phyloP scores from a whole-genome alignment of 2,329 filamentous ascomycete species.

The Aspergillus sojae region DNA sequence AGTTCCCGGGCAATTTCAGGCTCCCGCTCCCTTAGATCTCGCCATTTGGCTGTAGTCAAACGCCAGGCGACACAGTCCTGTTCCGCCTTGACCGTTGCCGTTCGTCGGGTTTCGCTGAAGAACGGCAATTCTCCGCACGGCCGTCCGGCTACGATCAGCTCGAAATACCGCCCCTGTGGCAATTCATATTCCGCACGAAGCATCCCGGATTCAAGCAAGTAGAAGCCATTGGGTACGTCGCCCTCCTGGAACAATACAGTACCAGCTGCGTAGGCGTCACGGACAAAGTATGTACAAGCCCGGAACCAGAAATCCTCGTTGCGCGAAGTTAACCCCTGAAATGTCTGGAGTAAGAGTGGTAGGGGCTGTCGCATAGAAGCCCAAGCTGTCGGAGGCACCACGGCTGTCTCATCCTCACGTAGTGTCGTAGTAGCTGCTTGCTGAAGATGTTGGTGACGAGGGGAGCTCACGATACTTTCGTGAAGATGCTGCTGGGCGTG shows the following conservation, averaged over 20 bases:
- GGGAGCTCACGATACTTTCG: slow-evolving; percentile 70
- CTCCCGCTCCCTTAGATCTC: slow-evolving; percentile 69
- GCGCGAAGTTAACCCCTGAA: slow-evolving; percentile 79
- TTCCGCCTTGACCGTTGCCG: slow-evolving; percentile 83
- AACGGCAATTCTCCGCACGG: slow-evolving; percentile 96
- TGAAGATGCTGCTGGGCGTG: slow-evolving; percentile 26
- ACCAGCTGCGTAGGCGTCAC: slow-evolving; percentile 68
- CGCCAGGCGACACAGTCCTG: slow-evolving; percentile 81
- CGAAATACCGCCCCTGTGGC: slow-evolving; percentile 84
- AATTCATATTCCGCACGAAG: slow-evolving; percentile 87
- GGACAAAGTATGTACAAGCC: slow-evolving; percentile 72
- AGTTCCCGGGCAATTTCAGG: slow-evolving; percentile 81
- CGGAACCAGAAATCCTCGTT: slow-evolving; percentile 97
- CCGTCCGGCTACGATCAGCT: slow-evolving; percentile 90
- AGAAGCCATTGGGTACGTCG: slow-evolving; percentile 79
- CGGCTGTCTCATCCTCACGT: slow-evolving; percentile 61
- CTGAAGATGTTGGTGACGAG: slow-evolving; percentile 75
- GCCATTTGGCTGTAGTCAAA: slow-evolving; percentile 73
- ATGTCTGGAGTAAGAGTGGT: slow-evolving; percentile 90
- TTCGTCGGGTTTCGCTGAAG: slow-evolving; percentile 86
- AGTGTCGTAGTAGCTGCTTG: slow-evolving; percentile 77
- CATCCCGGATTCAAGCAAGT: slow-evolving; percentile 86
- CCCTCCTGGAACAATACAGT: slow-evolving; percentile 77
- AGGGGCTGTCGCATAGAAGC: slow-evolving; percentile 86
- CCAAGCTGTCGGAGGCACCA: slow-evolving; percentile 67